Conservation (phyloP, 1,284 basidiomycete genomes). For the Sporisorium reilianum region DNA sequence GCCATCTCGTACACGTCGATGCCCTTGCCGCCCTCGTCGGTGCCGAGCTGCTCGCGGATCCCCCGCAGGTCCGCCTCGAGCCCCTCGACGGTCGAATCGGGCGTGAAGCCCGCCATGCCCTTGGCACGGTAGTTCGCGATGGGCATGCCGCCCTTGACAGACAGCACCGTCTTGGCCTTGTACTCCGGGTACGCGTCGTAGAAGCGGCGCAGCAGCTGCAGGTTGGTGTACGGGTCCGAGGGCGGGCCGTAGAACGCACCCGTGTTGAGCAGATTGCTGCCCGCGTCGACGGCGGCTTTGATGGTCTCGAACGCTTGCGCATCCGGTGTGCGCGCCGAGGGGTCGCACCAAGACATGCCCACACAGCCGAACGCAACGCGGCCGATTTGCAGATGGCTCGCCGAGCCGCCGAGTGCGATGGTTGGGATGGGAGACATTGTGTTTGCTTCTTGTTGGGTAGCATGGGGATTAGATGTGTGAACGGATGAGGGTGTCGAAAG, state of each 20-base stretch:
- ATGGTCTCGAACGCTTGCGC: conserved; percentile 76
- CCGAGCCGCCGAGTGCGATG: conserved; percentile 51
- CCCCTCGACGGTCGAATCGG: conserved; percentile 36
- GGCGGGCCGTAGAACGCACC: conserved; percentile 72
- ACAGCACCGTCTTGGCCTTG: conserved; percentile 73
- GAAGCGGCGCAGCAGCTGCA: conserved; percentile 72
- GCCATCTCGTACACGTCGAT: conserved; percentile 62
- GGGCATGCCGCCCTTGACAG: conserved; percentile 72
- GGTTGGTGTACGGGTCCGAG: conserved; percentile 69
- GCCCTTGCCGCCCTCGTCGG: conserved; percentile 53
- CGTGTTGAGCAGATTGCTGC: conserved; percentile 71
- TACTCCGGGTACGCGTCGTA: conserved; percentile 74
- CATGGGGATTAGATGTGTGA: background rate
- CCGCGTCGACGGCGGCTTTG: conserved; percentile 75
- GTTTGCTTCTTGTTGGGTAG: background rate
- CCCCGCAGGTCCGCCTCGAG: conserved; percentile 48
- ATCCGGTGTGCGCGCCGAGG: conserved; percentile 70
- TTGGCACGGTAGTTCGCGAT: conserved; percentile 22
- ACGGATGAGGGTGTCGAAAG: background rate
- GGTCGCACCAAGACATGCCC: conserved; percentile 57
- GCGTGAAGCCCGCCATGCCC: conserved; percentile 41
- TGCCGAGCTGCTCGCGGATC: conserved; percentile 48
- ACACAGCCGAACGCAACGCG: conserved; percentile 60
- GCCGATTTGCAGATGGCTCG: conserved; percentile 44
- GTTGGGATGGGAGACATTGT: conserved; percentile 60